Evolutionary conservation across 2,329 filamentous ascomycete genomes (phyloP), one percentile per base, ranked within the genome.

Genomic region (Apiospora kogelbergensis): DNA sequence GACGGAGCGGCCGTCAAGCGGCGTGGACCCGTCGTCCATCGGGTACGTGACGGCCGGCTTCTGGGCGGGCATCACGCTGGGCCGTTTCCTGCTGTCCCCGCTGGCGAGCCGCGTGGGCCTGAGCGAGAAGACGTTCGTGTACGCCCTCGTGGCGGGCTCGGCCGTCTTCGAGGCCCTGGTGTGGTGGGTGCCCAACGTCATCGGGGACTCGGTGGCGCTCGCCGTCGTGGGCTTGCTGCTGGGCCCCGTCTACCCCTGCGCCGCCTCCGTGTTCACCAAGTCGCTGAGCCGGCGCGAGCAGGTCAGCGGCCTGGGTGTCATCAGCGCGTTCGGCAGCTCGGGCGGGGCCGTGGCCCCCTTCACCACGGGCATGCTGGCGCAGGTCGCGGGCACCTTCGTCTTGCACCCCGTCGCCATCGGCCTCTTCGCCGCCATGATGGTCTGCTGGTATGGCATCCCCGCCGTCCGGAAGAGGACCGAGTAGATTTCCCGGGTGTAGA

Each of bases 161-260:
- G 83, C 89, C 3, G 81, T 86, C 0, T 92, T 95, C 72, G 88
- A 96, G 80, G 78, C 94, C n/a, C 82, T 96, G 33, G 90, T 93
- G 11, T 96, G 93, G 93, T 81, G 89, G 41, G 86, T 95, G 33
- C 93, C 92, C 1, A 93, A 93, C 76, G 82, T 95, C n/a, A 82
- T 93, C 41, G 90, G 90, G 17, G 86, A 92, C 72, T 89, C 90
- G 22, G 90, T 92, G 1, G 86, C 89, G 2, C 86, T 93, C 3
- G 82, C 88, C 79, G 81, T 96, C 30, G 85, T 96, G 22, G 94
- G 94, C 15, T 80, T 96, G 9, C 79, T 96, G 40, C 83, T 97
- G 0, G 93, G 94, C 0, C 93, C 93, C 0, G 85, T 97, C 5
- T 97, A 94, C 75, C 93, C 93, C 0, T 94, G 91, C 76, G 88